Evolutionary conservation across 2,329 filamentous ascomycete genomes (phyloP).

Genomic region (Elsinoe perseae): DNA sequence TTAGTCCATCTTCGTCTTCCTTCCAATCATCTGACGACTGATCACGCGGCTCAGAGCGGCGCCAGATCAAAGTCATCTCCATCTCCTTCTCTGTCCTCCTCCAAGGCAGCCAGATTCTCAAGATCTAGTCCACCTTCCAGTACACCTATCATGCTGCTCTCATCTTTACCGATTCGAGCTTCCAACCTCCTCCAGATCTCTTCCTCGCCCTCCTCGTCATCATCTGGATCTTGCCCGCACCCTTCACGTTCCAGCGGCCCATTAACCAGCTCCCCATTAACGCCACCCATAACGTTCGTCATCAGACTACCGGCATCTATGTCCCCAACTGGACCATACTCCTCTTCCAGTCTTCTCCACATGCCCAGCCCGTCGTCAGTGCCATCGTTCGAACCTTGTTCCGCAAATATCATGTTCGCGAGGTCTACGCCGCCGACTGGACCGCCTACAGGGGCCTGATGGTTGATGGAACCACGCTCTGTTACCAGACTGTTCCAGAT

Average conservation of each 20-base stretch:
- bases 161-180: neutral
- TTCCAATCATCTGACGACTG: no score
- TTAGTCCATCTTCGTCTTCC: no score
- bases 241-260: no score
- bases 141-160: neutral
- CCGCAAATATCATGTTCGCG: slow-evolving; percentile 10
- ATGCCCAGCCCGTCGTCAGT: neutral
- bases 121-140: neutral
- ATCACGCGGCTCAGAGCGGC: no score
- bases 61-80: no score
- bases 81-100: no score
- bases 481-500: no score
- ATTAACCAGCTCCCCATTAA: neutral
- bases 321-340: neutral
- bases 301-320: neutral
- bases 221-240: no score
- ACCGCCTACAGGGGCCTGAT: no score
- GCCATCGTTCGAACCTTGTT: neutral
- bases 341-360: neutral
- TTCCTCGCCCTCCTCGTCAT: neutral
- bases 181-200: neutral
- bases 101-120: neutral
- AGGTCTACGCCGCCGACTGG: no score
- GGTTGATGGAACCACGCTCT: no score
- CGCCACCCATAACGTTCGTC: neutral